Base-by-base conservation (phyloP, 257 asterid genomes). In the Penstemon davidsonii region DNA sequence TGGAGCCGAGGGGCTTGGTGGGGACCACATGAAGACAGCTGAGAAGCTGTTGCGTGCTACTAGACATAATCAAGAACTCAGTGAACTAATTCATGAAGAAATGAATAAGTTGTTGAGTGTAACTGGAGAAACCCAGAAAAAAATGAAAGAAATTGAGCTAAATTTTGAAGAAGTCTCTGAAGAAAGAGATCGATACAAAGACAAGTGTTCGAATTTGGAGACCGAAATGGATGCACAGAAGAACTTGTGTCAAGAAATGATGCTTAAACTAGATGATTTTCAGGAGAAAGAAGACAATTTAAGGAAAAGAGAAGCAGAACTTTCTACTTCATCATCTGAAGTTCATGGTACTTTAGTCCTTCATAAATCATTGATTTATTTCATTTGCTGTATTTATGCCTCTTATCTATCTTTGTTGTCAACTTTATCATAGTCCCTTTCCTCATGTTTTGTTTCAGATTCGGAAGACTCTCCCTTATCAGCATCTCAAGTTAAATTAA, bases 1-100 rank as follows among this genome's bases (percentile, higher is more conserved):
- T 62, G 80, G 67, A 57, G 81, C 47, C 53, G 81, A 82, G 74
- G 73, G 59, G 70, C 67, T 77, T 78, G 80, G 72, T 68, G 72
- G 77, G 60, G 82, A 75, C 65, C 73, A 75, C 56, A 78, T 64
- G 52, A 73, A 81, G 76, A 74, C 71, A 62, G 87, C 97, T 69
- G 83, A 83, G 83, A 84, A 82, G 86, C 76, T 90, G 67, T 71
- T 84, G 76, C 70, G 66, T 77, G 87, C 92, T 37, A 72, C 88
- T 60, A 80, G 80, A 75, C 82, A 70, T 51, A 78, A 74, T 77
- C 83, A 73, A 77, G 79, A 77, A 70, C 78, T 86, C 60, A 70
- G 58, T 62, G 60, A 78, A 66, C 79, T 81, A 72, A 74, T 84
- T 71, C 86, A 77, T 66, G 78, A 72, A 47, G 72, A 74, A 51